These are phyloP conservation scores for Vitis hybrid DNA, from an alignment of 177 flowering plant species.

Conservation along the genomic window DNA sequence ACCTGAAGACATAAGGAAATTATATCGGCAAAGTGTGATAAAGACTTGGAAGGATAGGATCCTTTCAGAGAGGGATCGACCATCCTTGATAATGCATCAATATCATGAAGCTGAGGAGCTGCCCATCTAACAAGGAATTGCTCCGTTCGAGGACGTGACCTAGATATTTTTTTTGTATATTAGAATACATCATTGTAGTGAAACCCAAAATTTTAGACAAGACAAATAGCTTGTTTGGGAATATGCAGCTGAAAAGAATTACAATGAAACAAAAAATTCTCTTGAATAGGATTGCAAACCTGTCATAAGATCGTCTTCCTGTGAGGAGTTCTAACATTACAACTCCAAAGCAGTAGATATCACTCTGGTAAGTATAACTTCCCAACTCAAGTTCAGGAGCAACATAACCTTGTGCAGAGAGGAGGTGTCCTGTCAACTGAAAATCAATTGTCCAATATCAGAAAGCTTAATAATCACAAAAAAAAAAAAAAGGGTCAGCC, in stretches of 20 bases:
- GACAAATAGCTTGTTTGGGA: too few species aligned
- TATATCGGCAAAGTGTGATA: slow-evolving; percentile 76
- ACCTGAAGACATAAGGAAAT: slow-evolving; percentile 71
- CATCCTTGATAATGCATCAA: slow-evolving; percentile 71
- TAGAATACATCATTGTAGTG: not conserved
- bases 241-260: not conserved
- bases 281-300: slow-evolving; percentile 30
- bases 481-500: not conserved
- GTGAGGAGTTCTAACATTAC: slow-evolving; percentile 77
- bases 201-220: not conserved
- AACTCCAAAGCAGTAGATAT: slow-evolving; percentile 73
- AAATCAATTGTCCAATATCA: not conserved
- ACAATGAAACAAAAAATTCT: not conserved
- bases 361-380: slow-evolving; percentile 57
- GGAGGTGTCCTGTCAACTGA: slow-evolving; percentile 34
- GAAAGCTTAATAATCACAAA: not conserved
- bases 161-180: slow-evolving; percentile 8
- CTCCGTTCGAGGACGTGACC: slow-evolving; percentile 57
- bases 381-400: slow-evolving; percentile 69
- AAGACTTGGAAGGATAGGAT: slow-evolving; percentile 53
- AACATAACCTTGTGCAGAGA: slow-evolving; percentile 41
- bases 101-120: slow-evolving; percentile 68
- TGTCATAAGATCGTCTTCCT: slow-evolving; percentile 59
- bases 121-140: slow-evolving; percentile 77
- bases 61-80: slow-evolving; percentile 66